phyloP scores from a whole-genome alignment of 495 filamentous ascomycete species.

The Geoglossum glabrum region DNA sequence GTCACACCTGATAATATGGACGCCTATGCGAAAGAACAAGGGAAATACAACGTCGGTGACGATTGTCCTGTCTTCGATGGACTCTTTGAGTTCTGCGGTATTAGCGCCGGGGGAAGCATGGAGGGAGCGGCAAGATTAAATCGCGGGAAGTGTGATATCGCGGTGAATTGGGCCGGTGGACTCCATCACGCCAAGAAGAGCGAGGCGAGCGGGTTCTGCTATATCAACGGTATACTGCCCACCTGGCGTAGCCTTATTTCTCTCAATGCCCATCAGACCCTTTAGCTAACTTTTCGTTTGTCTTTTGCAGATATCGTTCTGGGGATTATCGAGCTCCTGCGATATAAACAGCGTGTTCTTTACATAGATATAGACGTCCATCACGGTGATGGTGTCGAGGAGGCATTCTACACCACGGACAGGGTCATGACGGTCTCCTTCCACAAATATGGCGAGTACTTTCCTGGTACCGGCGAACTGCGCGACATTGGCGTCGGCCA shows the following conservation, averaged over 20 bases:
- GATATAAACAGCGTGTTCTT: slow-evolving; percentile 80
- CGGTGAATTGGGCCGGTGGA: slow-evolving; percentile 93
- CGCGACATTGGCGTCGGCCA: slow-evolving; percentile 84
- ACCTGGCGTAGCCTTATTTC: neutral
- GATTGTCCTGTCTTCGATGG: slow-evolving; percentile 97
- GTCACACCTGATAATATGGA: slow-evolving; percentile 99
- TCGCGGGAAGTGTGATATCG: slow-evolving; percentile 86
- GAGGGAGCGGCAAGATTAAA: slow-evolving; percentile 88
- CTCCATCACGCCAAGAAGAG: slow-evolving; percentile 95
- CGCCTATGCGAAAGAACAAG: slow-evolving; percentile 72
- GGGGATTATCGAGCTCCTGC: slow-evolving; percentile 85
- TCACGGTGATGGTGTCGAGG: slow-evolving; percentile 94
- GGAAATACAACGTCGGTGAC: slow-evolving; percentile 93
- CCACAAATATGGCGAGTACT: slow-evolving; percentile 98
- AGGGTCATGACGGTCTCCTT: slow-evolving; percentile 98
- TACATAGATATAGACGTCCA: slow-evolving; percentile 99
- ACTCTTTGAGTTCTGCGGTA: slow-evolving; percentile 93
- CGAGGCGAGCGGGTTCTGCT: slow-evolving; percentile 94
- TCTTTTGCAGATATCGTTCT: slow-evolving; percentile 65
- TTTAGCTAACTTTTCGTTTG: neutral
- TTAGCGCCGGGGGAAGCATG: slow-evolving; percentile 93
- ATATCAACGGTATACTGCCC: slow-evolving; percentile 66
- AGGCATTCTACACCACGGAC: slow-evolving; percentile 94
- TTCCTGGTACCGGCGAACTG: slow-evolving; percentile 90
- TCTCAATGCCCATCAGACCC: neutral